Evolutionary conservation across 1,284 basidiomycete species (phyloP).

Genomic region (Macrocystidia cucumis): DNA sequence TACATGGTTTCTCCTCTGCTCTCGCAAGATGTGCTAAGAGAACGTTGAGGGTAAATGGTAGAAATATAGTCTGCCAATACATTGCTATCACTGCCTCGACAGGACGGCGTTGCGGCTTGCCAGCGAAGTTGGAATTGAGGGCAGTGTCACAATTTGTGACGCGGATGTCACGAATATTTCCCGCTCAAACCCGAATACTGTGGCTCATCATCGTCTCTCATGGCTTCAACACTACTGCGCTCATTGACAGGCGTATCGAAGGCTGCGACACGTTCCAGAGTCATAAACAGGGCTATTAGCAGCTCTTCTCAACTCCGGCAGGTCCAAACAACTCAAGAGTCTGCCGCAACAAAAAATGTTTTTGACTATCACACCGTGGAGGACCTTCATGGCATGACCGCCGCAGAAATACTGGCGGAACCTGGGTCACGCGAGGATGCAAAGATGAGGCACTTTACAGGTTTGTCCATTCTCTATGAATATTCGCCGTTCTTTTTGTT

Average conservation of each 20-base stretch:
- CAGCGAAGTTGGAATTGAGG: too few relatives aligned
- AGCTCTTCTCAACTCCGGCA: constrained; percentile 20
- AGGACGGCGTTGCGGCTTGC: background rate
- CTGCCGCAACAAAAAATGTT: constrained; percentile 35
- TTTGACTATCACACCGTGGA: constrained; percentile 71
- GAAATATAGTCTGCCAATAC: background rate
- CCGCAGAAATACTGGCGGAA: constrained; percentile 74
- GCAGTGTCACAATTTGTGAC: constrained; percentile 1
- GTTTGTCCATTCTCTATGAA: constrained; percentile 42
- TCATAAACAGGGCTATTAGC: constrained; percentile 22
- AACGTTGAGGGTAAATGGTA: background rate
- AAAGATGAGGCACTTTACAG: constrained; percentile 90
- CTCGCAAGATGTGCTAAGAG: constrained; percentile 4
- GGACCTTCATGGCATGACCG: constrained; percentile 72
- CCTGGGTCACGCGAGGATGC: constrained; percentile 66
- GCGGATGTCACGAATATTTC: constrained; percentile 17
- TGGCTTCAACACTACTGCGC: constrained; percentile 46
- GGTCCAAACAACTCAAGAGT: constrained; percentile 18
- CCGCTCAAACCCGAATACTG: constrained; percentile 26
- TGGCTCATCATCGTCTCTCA: constrained; percentile 21
- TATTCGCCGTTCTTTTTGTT: constrained; percentile 5
- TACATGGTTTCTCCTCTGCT: constrained; percentile 33
- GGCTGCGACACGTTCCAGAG: constrained; percentile 14
- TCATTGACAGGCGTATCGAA: constrained; percentile 28
- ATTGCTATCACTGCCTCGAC: background rate